Base-by-base conservation (phyloP, 2,329 filamentous ascomycete species). In the Calycina marina region DNA sequence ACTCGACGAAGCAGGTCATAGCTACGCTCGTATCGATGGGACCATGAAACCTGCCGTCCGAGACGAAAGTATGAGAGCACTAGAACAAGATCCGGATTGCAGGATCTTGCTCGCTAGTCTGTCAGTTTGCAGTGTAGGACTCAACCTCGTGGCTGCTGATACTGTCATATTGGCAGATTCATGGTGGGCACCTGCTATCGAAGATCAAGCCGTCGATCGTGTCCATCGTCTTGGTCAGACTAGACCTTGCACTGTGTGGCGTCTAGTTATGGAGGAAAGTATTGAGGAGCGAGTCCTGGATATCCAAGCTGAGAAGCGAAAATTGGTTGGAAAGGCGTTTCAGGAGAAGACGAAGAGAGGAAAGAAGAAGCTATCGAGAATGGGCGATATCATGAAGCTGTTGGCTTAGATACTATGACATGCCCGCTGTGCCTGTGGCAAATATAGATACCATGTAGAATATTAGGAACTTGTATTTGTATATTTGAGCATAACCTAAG, bases 131-230 rank as follows among this genome's bases (percentile, higher is more conserved):
- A 80, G 77, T 32, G 84, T 93, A 1, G 85, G 85, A 0, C 63
- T 93, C 28, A 93, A 93, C 46, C 68, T 93, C 9, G 81, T 86
- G 0, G 75, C 82, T 0, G 85, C 85, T 0, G 84, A 90, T 46
- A 85, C 85, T 5, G 82, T 92, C 37, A 73, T 93, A 28, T 62
- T 93, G 13, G 71, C 73, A 0, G 85, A 93, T 53, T 80, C 72
- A 37, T 93, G 83, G 85, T 93, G 85, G 80, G 84, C 85, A 2
- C 85, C 85, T 0, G 84, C 84, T 1, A 90, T 93, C 34, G 85
- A 93, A 54, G 84, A 93, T 44, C 85, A 93, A 52, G 86, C 86
- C 3, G 68, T 93, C 3, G 85, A 93, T 50, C 77, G 85, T 4
- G 84, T 93, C 5, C 82, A 93, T 51, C 69, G 85, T 1, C 63